Evolutionary conservation across 306 rosid genomes (phyloP).

Genomic region (Crotalaria pallida): DNA sequence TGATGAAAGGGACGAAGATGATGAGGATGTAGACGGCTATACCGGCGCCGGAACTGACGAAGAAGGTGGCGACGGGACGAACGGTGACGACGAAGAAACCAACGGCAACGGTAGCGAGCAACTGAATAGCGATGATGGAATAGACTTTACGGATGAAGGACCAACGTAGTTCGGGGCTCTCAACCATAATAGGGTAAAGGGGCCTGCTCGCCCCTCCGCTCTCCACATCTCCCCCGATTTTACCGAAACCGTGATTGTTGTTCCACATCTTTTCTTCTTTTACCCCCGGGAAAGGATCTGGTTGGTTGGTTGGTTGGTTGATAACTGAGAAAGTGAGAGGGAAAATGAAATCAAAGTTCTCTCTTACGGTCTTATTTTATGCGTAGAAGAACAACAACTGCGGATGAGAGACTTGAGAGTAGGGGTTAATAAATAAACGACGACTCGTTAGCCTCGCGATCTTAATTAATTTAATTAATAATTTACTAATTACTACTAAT

Average conservation of each 20-base stretch:
- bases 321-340: background rate
- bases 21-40: constrained; percentile 82
- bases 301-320: too few relatives aligned
- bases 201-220: constrained; percentile 48
- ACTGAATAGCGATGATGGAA: constrained; percentile 58
- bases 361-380: background rate
- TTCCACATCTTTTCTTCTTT: constrained; percentile 23
- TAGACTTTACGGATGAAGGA: constrained; percentile 88
- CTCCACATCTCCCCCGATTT: constrained; percentile 49
- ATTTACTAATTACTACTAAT: too few relatives aligned
- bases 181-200: constrained; percentile 88
- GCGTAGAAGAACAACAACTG: too few relatives aligned
- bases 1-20: constrained; percentile 62
- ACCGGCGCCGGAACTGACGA: constrained; percentile 49
- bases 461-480: too few relatives aligned
- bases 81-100: constrained; percentile 65
- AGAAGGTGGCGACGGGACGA: constrained; percentile 56
- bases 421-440: background rate
- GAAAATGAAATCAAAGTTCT: background rate
- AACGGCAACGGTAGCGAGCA: constrained; percentile 73
- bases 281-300: background rate
- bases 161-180: constrained; percentile 91
- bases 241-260: constrained; percentile 25
- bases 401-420: too few relatives aligned
- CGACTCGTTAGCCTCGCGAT: too few relatives aligned